Evolutionary conservation across 116 monocot species (phyloP).

Genomic region (Trichopus zeylanicus): DNA sequence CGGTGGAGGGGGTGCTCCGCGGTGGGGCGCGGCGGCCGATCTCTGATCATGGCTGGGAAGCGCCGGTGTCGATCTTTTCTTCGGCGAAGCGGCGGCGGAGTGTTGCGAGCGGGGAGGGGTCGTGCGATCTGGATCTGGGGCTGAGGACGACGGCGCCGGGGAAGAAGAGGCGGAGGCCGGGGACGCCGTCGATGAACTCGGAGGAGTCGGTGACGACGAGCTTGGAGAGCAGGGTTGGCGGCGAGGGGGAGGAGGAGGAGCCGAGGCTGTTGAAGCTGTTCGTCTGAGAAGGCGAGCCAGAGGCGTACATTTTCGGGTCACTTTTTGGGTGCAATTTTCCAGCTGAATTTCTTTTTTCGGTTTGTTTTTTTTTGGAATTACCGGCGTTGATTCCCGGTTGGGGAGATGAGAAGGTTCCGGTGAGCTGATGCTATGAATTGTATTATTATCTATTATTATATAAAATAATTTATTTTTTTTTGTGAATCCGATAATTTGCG

Average conservation of each 20-base stretch:
- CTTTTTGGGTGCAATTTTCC: constrained; percentile 2
- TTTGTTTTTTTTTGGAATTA: neutral
- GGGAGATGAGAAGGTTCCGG: neutral
- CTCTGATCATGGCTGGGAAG: neutral
- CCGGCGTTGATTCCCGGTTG: neutral
- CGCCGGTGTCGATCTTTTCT: neutral
- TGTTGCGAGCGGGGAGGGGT: neutral
- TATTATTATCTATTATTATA: neutral
- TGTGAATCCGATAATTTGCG: neutral
- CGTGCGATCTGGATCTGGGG: constrained; percentile 3
- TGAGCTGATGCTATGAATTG: neutral
- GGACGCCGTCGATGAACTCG: neutral
- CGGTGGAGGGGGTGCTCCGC: neutral
- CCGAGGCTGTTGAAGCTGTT: neutral
- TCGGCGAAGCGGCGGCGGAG: neutral
- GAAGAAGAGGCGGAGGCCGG: neutral
- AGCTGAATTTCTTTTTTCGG: neutral
- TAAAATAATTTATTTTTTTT: neutral
- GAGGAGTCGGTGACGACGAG: constrained; percentile 5
- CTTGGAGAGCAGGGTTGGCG: neutral
- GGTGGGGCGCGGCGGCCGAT: neutral
- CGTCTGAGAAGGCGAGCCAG: neutral
- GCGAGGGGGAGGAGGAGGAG: too few relatives aligned
- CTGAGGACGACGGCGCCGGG: neutral
- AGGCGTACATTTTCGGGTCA: constrained; percentile 1